Evolutionary conservation across 257 asterid species (phyloP).

Genomic region (Penstemon barbatus): DNA sequence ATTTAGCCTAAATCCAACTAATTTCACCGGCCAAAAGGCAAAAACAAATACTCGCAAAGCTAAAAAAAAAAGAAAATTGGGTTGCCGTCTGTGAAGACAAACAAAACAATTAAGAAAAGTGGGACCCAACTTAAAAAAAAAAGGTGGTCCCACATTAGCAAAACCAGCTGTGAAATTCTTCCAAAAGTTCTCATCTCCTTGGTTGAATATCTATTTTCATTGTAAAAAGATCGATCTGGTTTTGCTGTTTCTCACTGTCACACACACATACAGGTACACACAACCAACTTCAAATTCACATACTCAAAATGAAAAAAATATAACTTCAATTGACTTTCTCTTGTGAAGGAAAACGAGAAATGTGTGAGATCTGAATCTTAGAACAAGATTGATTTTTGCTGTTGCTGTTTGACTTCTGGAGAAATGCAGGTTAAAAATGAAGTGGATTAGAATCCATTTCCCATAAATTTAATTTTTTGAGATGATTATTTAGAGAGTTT

Average conservation of each 20-base stretch:
- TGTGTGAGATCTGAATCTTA: constrained; percentile 37
- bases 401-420: constrained; percentile 23
- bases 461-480: neutral
- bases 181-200: constrained; percentile 25
- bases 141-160: constrained; percentile 32
- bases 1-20: neutral
- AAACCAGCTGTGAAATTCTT: constrained; percentile 53
- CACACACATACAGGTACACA: constrained; percentile 16
- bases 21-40: neutral
- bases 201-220: constrained; percentile 30
- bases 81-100: no score
- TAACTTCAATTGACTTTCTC: constrained; percentile 27
- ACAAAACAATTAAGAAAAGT: constrained; percentile 3
- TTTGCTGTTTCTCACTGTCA: constrained; percentile 27
- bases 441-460: constrained; percentile 11
- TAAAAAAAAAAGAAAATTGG: no score
- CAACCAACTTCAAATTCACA: neutral
- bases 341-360: neutral
- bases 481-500: constrained; percentile 1
- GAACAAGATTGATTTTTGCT: neutral
- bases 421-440: constrained; percentile 28
- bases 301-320: constrained; percentile 16
- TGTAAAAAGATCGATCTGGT: constrained; percentile 49
- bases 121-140: constrained; percentile 35
- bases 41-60: neutral